Conservation (phyloP, 768 basidiomycete species). For the Jaapia argillacea region DNA sequence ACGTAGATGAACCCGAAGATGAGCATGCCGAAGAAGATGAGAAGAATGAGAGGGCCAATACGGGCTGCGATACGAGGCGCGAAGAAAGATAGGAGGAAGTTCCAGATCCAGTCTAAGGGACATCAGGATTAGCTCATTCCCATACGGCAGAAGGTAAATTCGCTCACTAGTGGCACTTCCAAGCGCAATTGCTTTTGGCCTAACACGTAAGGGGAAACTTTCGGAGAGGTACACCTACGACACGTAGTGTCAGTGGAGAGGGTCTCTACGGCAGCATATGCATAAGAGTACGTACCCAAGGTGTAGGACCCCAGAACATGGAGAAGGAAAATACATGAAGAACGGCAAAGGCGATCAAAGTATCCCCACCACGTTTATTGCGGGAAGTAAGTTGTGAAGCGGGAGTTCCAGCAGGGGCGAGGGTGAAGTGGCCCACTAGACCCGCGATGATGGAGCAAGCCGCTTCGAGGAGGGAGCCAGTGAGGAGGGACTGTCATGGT, state of each 20-base stretch:
- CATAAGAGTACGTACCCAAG: slow-evolving; percentile 22
- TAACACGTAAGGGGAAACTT: slow-evolving; percentile 73
- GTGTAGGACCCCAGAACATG: slow-evolving; percentile 71
- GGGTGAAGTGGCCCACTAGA: slow-evolving; percentile 58
- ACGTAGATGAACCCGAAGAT: slow-evolving; percentile 63
- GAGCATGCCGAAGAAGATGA: slow-evolving; percentile 72
- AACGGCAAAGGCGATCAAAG: slow-evolving; percentile 68
- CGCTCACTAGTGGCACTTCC: slow-evolving; percentile 45
- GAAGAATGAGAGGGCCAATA: slow-evolving; percentile 65
- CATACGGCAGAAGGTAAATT: neutral
- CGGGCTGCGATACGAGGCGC: slow-evolving; percentile 52
- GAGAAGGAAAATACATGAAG: slow-evolving; percentile 64
- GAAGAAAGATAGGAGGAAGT: slow-evolving; percentile 67
- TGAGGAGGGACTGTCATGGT: slow-evolving; percentile 45
- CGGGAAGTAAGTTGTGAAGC: slow-evolving; percentile 35
- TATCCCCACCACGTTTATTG: slow-evolving; percentile 54
- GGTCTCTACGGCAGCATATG: neutral
- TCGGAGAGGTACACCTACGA: slow-evolving; percentile 75
- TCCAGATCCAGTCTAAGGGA: slow-evolving; percentile 54
- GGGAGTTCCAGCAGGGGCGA: slow-evolving; percentile 44
- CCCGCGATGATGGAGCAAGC: slow-evolving; percentile 58
- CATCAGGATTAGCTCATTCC: slow-evolving; percentile 4
- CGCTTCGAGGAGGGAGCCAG: slow-evolving; percentile 52
- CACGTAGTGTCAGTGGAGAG: slow-evolving; percentile 10
- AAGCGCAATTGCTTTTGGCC: slow-evolving; percentile 71